Percentiles rank a stretch among this genome's conserved stretches.
Evolutionary conservation across 73 alveolate species (phyloP).

Genomic region (Paramecium primaurelia): DNA sequence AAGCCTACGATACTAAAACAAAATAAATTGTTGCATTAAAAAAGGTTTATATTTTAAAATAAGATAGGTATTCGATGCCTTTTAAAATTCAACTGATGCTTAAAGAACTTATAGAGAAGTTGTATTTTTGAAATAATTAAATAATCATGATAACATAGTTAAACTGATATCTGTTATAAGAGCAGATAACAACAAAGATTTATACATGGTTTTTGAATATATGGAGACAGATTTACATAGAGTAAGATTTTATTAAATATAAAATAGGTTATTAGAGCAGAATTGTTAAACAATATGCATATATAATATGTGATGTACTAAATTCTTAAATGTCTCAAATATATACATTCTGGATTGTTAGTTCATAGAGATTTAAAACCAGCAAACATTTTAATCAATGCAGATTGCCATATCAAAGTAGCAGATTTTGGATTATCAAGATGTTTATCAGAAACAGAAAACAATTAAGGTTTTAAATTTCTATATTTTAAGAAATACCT

Average conservation of each 20-base stretch:
- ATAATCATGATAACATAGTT: slow-evolving; percentile 79
- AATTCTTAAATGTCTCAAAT: slow-evolving; percentile 73
- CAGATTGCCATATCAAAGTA: slow-evolving; percentile 83
- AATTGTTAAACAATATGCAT: slow-evolving; percentile 69
- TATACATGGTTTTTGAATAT: slow-evolving; percentile 72
- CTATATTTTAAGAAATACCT: slow-evolving; percentile 68
- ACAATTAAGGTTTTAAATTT: slow-evolving; percentile 41
- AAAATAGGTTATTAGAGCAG: slow-evolving; percentile 61
- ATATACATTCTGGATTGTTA: slow-evolving; percentile 79
- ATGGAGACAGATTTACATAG: slow-evolving; percentile 87
- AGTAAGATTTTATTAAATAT: neutral
- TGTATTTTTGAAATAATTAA: slow-evolving; percentile 84
- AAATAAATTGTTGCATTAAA: slow-evolving; percentile 65
- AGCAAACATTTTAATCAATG: slow-evolving; percentile 73
- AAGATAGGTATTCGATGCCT: slow-evolving; percentile 85
- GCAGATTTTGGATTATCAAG: slow-evolving; percentile 91
- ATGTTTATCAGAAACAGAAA: slow-evolving; percentile 56
- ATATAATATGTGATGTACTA: slow-evolving; percentile 67
- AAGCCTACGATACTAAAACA: slow-evolving; percentile 84
- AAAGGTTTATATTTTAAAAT: slow-evolving; percentile 60
- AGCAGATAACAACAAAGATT: slow-evolving; percentile 78
- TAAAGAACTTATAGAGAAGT: slow-evolving; percentile 91
- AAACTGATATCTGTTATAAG: slow-evolving; percentile 67
- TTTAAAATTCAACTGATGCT: slow-evolving; percentile 84
- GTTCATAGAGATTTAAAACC: slow-evolving; percentile 91